Base-by-base conservation (phyloP, 164 flowering plant genomes). In the Pachysandra terminalis region DNA sequence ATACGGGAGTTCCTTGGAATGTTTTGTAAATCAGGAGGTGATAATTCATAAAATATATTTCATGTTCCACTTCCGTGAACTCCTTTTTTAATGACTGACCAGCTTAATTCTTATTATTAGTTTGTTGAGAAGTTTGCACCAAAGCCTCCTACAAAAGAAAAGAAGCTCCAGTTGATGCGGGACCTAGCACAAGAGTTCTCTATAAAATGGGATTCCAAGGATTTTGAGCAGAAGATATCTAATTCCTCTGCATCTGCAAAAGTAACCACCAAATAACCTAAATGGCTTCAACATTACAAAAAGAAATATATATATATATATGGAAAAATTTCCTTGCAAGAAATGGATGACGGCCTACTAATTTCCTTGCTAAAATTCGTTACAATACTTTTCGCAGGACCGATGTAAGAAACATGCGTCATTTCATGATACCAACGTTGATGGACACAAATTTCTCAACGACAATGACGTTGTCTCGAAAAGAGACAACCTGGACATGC, bases 11-110 rank as follows among this genome's bases (percentile, higher is more conserved):
- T 71, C 80, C 54, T 48, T 90, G 73, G 92, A 85, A 37, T 54
- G 66, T 26, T 86, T 63, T 75, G 87, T 78, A 8, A 87, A 86
- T 75, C 79, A 81, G 66, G 82, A 85, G 95, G 98, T 91, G 68
- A 66, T 24, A 13, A 62, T 61, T 24, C 53, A 41, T 24, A 19
- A 0, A 28, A 2, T 45, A 17, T 56, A 23, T 3, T 12, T 13
- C n/a, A 16, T 24, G 26, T 41, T 27, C n/a, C 3, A 3, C 1
- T n/a, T 65, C 48, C 21, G 26, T 17, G 10, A 45, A 56, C 37
- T 21, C n/a, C n/a, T n/a, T n/a, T n/a, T n/a, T n/a, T 51, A 22
- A 24, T 58, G 12, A 56, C 73, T 70, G 28, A 72, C 62, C 24
- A 55, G 23, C 57, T 53, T 52, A 56, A 28, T 72, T 63, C 23